phyloP scores from a whole-genome alignment of 163 green algal genomes.

The Volvox carteri region DNA sequence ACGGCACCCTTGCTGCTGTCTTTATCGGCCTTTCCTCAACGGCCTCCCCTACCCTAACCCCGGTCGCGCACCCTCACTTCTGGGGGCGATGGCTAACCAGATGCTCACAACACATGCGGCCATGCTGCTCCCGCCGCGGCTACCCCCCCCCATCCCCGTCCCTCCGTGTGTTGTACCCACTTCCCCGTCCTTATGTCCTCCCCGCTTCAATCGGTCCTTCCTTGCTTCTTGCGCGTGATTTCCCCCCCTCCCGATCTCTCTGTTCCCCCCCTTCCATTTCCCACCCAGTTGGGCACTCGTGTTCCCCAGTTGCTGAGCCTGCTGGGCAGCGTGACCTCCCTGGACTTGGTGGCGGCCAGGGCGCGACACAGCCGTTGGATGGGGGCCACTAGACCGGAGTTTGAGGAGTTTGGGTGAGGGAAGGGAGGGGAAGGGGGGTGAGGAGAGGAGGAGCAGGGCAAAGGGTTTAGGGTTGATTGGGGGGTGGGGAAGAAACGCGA shows the following conservation, averaged over 20 bases:
- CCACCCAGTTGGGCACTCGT: constrained; percentile 53
- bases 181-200: too few species aligned
- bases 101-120: too few species aligned
- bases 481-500: background rate
- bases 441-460: background rate
- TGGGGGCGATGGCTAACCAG: too few species aligned
- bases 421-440: background rate
- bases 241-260: background rate
- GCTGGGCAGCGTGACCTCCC: constrained; percentile 63
- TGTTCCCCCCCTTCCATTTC: background rate
- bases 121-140: too few species aligned
- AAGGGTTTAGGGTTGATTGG: background rate
- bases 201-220: too few species aligned
- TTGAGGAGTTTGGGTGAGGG: background rate
- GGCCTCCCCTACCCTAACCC: too few species aligned
- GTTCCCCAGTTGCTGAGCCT: constrained; percentile 51
- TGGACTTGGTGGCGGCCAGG: constrained; percentile 81
- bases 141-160: too few species aligned
- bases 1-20: too few species aligned
- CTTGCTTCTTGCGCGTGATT: background rate
- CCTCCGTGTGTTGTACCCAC: too few species aligned
- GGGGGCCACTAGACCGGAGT: constrained; percentile 45
- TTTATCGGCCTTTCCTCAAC: too few species aligned
- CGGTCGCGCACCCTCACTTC: too few species aligned
- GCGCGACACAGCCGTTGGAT: constrained; percentile 78